Conservation (phyloP, 1,284 basidiomycete genomes). For the Melampsora abietis-canadensis region DNA sequence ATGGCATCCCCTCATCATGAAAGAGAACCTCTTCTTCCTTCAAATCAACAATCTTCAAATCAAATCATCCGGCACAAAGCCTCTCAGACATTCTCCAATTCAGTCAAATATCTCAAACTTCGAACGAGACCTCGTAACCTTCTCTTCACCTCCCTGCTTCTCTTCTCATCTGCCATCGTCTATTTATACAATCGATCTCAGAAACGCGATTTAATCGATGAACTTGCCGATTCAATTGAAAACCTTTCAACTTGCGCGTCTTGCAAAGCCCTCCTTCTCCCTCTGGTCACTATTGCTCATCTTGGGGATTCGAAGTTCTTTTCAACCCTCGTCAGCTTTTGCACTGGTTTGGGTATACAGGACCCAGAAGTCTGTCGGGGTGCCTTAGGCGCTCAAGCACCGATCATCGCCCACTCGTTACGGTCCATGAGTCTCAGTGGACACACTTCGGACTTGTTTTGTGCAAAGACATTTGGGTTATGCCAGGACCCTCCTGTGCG, state of each 20-base stretch:
- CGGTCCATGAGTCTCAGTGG: conserved; percentile 58
- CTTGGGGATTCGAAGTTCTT: conserved; percentile 27
- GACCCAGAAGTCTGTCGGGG: conserved; percentile 62
- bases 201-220: conserved; percentile 29
- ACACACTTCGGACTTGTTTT: conserved; percentile 61
- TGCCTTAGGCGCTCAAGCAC: conserved; percentile 58
- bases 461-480: conserved; percentile 61
- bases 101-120: conserved; percentile 21
- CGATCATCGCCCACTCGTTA: conserved; percentile 62
- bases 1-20: background rate
- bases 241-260: conserved; percentile 39
- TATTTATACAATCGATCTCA: conserved; percentile 30
- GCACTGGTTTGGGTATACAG: conserved; percentile 48
- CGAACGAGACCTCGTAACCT: conserved; percentile 6
- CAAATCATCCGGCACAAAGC: background rate
- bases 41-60: background rate
- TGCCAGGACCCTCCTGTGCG: conserved; percentile 55
- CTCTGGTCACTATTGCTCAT: conserved; percentile 39
- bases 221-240: conserved; percentile 34
- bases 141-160: conserved; percentile 7
- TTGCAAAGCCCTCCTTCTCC: conserved; percentile 33
- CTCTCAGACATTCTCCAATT: background rate
- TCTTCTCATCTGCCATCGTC: conserved; percentile 12
- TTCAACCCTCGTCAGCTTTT: conserved; percentile 39
- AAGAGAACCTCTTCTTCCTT: background rate